phyloP scores from a whole-genome alignment of 345 rosid genomes.

The Litchi chinensis region DNA sequence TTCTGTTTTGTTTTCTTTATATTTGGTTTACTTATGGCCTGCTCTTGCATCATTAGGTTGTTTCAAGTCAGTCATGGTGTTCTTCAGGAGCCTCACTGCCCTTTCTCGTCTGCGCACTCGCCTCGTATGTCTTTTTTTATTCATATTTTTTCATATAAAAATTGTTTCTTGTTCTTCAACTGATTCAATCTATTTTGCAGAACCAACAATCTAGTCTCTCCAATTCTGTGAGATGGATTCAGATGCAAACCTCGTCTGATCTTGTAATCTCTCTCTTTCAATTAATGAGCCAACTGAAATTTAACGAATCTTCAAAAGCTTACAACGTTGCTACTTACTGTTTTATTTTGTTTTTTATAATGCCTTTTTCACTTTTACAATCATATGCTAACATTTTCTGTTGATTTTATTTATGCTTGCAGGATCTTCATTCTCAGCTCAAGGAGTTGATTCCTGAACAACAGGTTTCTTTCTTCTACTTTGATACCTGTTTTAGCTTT shows the following conservation, averaged over 20 bases:
- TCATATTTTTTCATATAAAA: not conserved
- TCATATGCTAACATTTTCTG: not conserved
- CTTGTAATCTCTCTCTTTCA: slow-evolving; percentile 42
- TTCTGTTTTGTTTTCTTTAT: not conserved
- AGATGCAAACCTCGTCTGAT: slow-evolving; percentile 74
- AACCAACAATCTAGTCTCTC: slow-evolving; percentile 60
- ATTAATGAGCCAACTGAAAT: not conserved
- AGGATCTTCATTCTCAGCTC: slow-evolving; percentile 93
- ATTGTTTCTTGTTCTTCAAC: not conserved
- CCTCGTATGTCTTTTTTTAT: slow-evolving; percentile 39
- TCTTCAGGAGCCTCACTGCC: slow-evolving; percentile 62
- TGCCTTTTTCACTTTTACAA: not conserved
- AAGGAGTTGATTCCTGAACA: slow-evolving; percentile 93
- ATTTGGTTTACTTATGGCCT: not conserved
- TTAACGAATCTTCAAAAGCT: not conserved
- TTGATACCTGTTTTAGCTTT: not conserved
- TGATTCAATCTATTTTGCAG: slow-evolving; percentile 36
- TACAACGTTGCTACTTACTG: not conserved
- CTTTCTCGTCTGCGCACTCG: slow-evolving; percentile 71
- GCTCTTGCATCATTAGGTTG: not conserved
- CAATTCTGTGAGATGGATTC: slow-evolving; percentile 85
- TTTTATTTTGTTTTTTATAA: not conserved
- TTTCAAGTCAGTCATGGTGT: slow-evolving; percentile 52
- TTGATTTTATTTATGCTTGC: slow-evolving; percentile 20
- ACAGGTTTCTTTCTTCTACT: slow-evolving; percentile 52